Conservation (phyloP, 1,284 basidiomycete species). For the Fistulina hepatica region DNA sequence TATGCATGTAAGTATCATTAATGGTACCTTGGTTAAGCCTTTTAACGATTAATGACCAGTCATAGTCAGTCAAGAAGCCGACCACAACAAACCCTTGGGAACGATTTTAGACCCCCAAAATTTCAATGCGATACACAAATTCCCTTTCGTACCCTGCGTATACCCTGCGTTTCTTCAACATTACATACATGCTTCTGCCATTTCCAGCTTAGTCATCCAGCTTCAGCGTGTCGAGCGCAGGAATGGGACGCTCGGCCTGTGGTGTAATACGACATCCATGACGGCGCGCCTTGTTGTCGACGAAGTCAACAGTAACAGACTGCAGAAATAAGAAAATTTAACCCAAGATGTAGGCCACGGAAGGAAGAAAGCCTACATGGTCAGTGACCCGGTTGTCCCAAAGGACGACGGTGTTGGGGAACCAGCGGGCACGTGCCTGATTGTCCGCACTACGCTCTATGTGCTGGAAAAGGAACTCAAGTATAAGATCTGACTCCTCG, state of each 20-base stretch:
- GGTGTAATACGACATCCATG: constrained; percentile 77
- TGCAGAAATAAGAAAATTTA: constrained; percentile 21
- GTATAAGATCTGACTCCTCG: constrained; percentile 64
- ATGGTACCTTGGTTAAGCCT: too few relatives aligned
- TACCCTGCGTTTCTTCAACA: too few relatives aligned
- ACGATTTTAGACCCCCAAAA: too few relatives aligned
- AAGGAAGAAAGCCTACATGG: too few relatives aligned
- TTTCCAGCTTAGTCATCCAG: constrained; percentile 24
- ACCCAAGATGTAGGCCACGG: constrained; percentile 1
- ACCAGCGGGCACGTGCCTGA: constrained; percentile 66
- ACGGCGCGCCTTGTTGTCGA: constrained; percentile 50
- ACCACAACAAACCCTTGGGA: too few relatives aligned
- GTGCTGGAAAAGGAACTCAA: constrained; percentile 61
- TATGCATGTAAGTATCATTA: too few relatives aligned
- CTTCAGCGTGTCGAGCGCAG: constrained; percentile 45
- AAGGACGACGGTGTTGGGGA: constrained; percentile 54
- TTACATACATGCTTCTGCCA: too few relatives aligned
- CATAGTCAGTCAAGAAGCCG: too few relatives aligned
- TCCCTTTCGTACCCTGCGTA: too few relatives aligned
- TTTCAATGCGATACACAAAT: too few relatives aligned
- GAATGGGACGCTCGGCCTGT: constrained; percentile 72
- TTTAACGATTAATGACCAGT: too few relatives aligned
- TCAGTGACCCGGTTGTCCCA: constrained; percentile 75
- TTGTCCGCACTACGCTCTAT: constrained; percentile 59
- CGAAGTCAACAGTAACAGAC: constrained; percentile 74